phyloP scores from a whole-genome alignment of 768 basidiomycete species.

The Hericium alpestre region DNA sequence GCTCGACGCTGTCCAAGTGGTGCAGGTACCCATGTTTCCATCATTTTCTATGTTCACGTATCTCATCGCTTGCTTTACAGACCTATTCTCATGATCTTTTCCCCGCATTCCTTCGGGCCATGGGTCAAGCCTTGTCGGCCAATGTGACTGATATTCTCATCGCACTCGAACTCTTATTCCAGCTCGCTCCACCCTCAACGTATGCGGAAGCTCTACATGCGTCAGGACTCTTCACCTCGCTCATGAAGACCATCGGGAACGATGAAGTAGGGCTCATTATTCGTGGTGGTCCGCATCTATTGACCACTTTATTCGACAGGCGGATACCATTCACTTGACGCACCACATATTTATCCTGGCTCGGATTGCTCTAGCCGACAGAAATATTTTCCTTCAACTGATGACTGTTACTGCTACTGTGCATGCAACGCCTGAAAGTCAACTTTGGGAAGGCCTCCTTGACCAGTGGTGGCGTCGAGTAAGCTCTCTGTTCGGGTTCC shows the following conservation, averaged over 20 bases:
- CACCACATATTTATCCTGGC: conserved; percentile 69
- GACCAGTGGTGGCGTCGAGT: conserved; percentile 82
- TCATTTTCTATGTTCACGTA: background rate
- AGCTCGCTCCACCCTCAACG: conserved; percentile 45
- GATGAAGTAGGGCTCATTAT: conserved; percentile 42
- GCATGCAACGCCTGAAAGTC: conserved; percentile 35
- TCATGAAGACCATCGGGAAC: conserved; percentile 50
- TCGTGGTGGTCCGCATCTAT: background rate
- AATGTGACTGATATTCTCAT: conserved; percentile 60
- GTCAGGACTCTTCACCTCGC: conserved; percentile 59
- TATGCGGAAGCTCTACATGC: conserved; percentile 71
- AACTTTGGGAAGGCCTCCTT: conserved; percentile 55
- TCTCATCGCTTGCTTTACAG: conserved; percentile 24
- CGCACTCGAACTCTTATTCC: conserved; percentile 48
- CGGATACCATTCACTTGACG: conserved; percentile 37
- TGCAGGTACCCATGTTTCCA: conserved; percentile 39
- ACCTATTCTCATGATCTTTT: conserved; percentile 46
- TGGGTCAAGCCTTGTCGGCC: conserved; percentile 37
- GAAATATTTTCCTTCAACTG: conserved; percentile 58
- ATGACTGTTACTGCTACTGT: conserved; percentile 50
- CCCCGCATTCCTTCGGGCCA: conserved; percentile 39
- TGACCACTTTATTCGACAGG: conserved; percentile 18
- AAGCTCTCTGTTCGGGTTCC: conserved; percentile 12
- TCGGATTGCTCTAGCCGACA: conserved; percentile 59
- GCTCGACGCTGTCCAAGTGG: conserved; percentile 49